Evolutionary conservation across 331 rosid species (phyloP).

Genomic region (Quercus lobata): DNA sequence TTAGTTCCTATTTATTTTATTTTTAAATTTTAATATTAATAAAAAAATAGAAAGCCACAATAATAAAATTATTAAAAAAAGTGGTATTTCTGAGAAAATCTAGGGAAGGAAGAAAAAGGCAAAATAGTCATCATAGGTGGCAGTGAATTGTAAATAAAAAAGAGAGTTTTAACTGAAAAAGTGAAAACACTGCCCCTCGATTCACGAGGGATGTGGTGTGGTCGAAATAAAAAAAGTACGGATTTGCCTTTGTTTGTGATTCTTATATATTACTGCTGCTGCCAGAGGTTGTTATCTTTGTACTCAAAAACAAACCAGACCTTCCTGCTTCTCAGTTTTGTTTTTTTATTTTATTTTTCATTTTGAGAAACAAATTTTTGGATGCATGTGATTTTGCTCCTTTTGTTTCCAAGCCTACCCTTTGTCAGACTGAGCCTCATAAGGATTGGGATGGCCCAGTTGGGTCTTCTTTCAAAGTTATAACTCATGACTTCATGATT

Average conservation of each 20-base stretch:
- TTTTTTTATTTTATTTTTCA: not conserved
- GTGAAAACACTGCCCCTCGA: constrained; percentile 53
- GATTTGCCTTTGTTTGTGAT: constrained; percentile 39
- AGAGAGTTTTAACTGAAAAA: constrained; percentile 41
- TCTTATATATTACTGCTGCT: constrained; percentile 47
- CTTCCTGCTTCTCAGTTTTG: constrained; percentile 13
- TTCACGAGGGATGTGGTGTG: constrained; percentile 57
- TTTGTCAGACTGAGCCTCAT: not conserved
- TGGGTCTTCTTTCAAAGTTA: constrained; percentile 3
- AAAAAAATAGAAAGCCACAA: constrained; percentile 25
- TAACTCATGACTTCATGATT: constrained; percentile 2
- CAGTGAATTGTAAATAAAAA: constrained; percentile 28
- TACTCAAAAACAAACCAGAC: constrained; percentile 56
- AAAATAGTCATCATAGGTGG: constrained; percentile 33
- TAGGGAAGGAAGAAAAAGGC: constrained; percentile 34
- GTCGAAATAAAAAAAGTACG: constrained; percentile 28
- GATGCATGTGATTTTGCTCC: constrained; percentile 32
- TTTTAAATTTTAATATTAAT: constrained; percentile 6
- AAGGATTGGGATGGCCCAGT: not conserved
- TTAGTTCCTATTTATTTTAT: constrained; percentile 14
- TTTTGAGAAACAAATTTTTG: not conserved
- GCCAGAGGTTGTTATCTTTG: constrained; percentile 90
- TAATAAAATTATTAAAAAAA: constrained; percentile 3
- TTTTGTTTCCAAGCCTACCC: constrained; percentile 28
- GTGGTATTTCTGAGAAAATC: constrained; percentile 26